Evolutionary conservation across 1,284 basidiomycete species (phyloP).

Genomic region (Pseudozyma sp.): DNA sequence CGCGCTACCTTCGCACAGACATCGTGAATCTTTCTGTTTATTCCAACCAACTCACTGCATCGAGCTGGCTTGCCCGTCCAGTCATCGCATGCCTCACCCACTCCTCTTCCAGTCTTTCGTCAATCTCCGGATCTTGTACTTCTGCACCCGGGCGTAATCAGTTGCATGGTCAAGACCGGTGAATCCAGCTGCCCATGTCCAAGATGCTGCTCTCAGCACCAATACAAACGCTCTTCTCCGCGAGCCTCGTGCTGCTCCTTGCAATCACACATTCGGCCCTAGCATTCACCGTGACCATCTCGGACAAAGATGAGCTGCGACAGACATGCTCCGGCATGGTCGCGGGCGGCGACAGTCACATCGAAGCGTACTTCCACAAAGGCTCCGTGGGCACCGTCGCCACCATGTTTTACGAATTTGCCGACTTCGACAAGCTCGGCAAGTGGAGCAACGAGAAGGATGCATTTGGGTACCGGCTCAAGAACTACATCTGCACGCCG

Average conservation of each 20-base stretch:
- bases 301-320: constrained; percentile 75
- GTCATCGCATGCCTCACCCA: too few relatives aligned
- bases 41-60: too few relatives aligned
- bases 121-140: too few relatives aligned
- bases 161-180: background rate
- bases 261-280: constrained; percentile 2
- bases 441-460: constrained; percentile 69
- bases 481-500: constrained; percentile 76
- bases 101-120: too few relatives aligned
- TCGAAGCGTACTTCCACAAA: constrained; percentile 80
- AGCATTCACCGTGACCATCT: constrained; percentile 55
- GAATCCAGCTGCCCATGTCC: background rate
- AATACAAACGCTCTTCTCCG: constrained; percentile 12
- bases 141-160: too few relatives aligned
- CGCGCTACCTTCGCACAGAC: too few relatives aligned
- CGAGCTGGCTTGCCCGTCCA: too few relatives aligned
- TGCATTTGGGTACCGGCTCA: constrained; percentile 61
- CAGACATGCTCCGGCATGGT: constrained; percentile 98
- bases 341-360: constrained; percentile 80
- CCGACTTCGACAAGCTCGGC: constrained; percentile 85
- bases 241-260: constrained; percentile 7
- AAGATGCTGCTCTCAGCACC: constrained; percentile 11
- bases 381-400: constrained; percentile 87
- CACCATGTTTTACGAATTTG: constrained; percentile 95
- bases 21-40: too few relatives aligned